Conservation (phyloP, 2,329 filamentous ascomycete genomes). For the Nemania sp. region DNA sequence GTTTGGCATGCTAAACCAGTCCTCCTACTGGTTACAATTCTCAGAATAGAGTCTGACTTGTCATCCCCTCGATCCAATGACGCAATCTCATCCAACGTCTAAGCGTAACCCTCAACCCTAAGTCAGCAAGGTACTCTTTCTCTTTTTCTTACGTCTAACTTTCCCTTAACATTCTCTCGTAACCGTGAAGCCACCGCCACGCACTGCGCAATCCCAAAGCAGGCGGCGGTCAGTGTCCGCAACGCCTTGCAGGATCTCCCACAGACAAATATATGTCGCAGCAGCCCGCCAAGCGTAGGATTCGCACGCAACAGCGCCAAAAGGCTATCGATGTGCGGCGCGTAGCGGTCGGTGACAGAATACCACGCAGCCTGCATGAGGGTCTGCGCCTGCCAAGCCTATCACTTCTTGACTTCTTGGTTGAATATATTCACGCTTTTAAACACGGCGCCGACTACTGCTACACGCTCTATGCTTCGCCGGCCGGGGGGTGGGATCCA, state of each 20-base stretch:
- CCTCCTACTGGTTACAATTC: neutral
- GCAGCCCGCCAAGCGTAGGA: constrained; percentile 49
- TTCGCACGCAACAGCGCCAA: constrained; percentile 51
- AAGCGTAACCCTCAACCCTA: no score
- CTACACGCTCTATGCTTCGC: constrained; percentile 53
- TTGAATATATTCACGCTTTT: constrained; percentile 46
- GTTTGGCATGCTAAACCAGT: neutral
- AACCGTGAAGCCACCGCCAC: neutral
- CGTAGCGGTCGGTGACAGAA: constrained; percentile 44
- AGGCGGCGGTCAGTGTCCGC: constrained; percentile 49
- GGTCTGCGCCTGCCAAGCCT: constrained; percentile 45
- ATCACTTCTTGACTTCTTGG: constrained; percentile 44
- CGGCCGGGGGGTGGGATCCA: constrained; percentile 49
- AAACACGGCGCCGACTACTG: constrained; percentile 42
- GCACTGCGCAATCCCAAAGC: neutral
- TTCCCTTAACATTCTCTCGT: neutral
- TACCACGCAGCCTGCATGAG: constrained; percentile 53
- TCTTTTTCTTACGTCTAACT: no score
- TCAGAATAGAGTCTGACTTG: neutral
- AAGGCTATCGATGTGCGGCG: constrained; percentile 52
- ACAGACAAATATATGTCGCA: constrained; percentile 45
- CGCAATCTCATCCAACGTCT: neutral
- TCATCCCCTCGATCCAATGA: constrained; percentile 3
- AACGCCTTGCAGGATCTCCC: constrained; percentile 47
- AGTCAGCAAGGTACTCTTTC: no score